Evolutionary conservation across 768 basidiomycete genomes (phyloP).

Genomic region (Rhodotorula toruloides): DNA sequence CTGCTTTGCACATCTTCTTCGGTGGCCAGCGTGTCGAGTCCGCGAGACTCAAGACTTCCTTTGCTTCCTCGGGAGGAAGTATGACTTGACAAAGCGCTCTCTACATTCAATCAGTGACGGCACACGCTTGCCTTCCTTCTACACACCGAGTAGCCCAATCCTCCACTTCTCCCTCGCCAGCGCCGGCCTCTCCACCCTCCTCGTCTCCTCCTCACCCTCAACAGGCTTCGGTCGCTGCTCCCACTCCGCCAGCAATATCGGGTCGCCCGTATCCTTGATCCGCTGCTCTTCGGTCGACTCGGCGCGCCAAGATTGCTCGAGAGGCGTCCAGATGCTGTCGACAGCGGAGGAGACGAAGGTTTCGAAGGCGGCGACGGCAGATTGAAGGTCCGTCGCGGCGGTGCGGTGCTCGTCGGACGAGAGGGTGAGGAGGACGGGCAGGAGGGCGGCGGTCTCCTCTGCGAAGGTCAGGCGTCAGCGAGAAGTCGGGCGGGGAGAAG

Average conservation of each 20-base stretch:
- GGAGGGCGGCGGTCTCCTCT: constrained; percentile 65
- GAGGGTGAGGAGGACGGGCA: constrained; percentile 67
- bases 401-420: constrained; percentile 62
- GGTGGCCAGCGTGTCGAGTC: no score
- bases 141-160: no score
- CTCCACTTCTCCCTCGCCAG: neutral
- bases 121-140: no score
- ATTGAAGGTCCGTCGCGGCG: constrained; percentile 65
- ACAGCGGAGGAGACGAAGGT: neutral
- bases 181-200: constrained; percentile 30
- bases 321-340: constrained; percentile 14
- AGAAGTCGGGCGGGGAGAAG: neutral
- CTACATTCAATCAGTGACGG: no score
- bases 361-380: constrained; percentile 57
- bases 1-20: no score
- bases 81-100: no score
- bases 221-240: constrained; percentile 17
- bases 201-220: constrained; percentile 33
- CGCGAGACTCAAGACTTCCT: no score
- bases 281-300: constrained; percentile 59
- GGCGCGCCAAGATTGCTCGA: constrained; percentile 30
- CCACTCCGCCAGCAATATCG: constrained; percentile 4
- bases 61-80: no score
- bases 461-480: constrained; percentile 10
- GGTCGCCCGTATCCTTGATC: constrained; percentile 47